phyloP scores from a whole-genome alignment of 495 filamentous ascomycete genomes.

The Glonium stellatum region DNA sequence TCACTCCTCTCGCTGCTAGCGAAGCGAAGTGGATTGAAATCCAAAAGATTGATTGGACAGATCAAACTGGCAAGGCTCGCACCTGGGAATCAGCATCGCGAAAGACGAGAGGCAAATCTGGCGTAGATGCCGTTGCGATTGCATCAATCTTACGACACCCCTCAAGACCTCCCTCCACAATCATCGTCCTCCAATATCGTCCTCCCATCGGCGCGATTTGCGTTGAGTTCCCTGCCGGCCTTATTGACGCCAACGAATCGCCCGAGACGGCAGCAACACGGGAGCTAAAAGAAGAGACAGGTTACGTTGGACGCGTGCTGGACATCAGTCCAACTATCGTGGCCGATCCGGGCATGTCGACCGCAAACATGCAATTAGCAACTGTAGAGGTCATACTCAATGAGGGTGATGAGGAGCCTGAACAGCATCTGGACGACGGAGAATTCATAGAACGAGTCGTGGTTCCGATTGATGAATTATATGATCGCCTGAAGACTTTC shows the following conservation, averaged over 20 bases:
- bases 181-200: constrained; percentile 67
- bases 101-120: constrained; percentile 48
- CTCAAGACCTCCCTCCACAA: constrained; percentile 52
- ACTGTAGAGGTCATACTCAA: constrained; percentile 34
- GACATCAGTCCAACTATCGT: constrained; percentile 50
- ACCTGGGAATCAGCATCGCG: constrained; percentile 49
- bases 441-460: constrained; percentile 37
- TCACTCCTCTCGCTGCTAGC: constrained; percentile 39
- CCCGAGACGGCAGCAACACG: constrained; percentile 68
- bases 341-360: constrained; percentile 38
- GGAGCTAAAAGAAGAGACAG: constrained; percentile 92
- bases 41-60: constrained; percentile 45
- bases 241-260: constrained; percentile 78
- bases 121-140: constrained; percentile 86
- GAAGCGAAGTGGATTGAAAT: constrained; percentile 49
- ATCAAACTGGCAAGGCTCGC: constrained; percentile 44
- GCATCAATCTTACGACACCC: constrained; percentile 75
- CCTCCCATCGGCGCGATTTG: constrained; percentile 71
- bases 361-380: constrained; percentile 38
- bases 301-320: constrained; percentile 65
- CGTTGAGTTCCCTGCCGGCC: constrained; percentile 79
- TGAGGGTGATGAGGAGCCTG: constrained; percentile 36
- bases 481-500: constrained; percentile 43
- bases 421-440: constrained; percentile 38
- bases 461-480: constrained; percentile 41